Conservation (phyloP, 148 eudicot genomes). For the Heliosperma pusillum region DNA sequence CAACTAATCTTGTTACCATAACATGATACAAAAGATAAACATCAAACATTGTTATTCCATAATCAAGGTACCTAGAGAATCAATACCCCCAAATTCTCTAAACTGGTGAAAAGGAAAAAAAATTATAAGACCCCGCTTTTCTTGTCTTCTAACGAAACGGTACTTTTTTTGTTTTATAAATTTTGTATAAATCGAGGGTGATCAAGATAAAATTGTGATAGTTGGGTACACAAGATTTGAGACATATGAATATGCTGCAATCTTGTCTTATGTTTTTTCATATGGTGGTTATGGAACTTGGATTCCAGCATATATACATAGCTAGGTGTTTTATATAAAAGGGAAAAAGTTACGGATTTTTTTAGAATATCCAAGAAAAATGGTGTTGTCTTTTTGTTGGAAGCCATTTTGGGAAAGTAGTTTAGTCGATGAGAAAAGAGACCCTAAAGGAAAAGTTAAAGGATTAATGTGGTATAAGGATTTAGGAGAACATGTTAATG, state of each 20-base stretch:
- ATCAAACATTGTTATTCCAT: slow-evolving; percentile 43
- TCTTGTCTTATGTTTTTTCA: slow-evolving; percentile 25
- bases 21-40: slow-evolving; percentile 40
- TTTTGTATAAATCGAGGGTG: slow-evolving; percentile 49
- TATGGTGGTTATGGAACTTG: slow-evolving; percentile 10
- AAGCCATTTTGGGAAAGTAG: slow-evolving; percentile 50
- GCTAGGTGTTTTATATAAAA: slow-evolving; percentile 48
- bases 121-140: slow-evolving; percentile 32
- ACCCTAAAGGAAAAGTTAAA: slow-evolving; percentile 43
- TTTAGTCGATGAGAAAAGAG: slow-evolving; percentile 34
- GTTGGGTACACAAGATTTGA: slow-evolving; percentile 33
- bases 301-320: neutral
- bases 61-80: slow-evolving; percentile 69
- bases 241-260: slow-evolving; percentile 37
- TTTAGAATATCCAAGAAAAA: slow-evolving; percentile 20
- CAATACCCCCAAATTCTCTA: slow-evolving; percentile 57
- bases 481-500: slow-evolving; percentile 58
- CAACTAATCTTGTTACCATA: slow-evolving; percentile 69
- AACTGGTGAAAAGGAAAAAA: slow-evolving; percentile 27
- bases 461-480: slow-evolving; percentile 77
- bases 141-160: slow-evolving; percentile 37
- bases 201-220: slow-evolving; percentile 26
- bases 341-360: neutral
- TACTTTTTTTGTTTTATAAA: slow-evolving; percentile 3
- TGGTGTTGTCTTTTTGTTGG: slow-evolving; percentile 64